A percentile compares a stretch with the other conserved stretches of the same genome.
Conservation (phyloP, 1,284 basidiomycete species). For the Tausonia pullulans region DNA sequence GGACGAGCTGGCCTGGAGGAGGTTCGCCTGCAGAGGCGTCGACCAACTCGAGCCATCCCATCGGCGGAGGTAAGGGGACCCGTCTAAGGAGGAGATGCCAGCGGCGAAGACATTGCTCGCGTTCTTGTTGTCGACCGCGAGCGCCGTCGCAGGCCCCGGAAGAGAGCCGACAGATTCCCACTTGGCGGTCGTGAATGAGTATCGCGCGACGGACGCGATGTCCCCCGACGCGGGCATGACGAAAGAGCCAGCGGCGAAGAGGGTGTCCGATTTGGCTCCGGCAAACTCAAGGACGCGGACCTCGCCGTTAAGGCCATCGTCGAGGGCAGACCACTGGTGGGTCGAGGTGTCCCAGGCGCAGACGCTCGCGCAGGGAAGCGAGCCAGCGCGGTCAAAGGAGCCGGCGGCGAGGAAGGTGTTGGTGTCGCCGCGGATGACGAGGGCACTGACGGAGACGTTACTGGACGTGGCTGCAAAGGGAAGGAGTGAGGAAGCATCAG, state of each 20-base stretch:
- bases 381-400: constrained; percentile 68
- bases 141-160: constrained; percentile 79
- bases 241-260: constrained; percentile 67
- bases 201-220: constrained; percentile 57
- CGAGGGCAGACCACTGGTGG: constrained; percentile 69
- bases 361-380: constrained; percentile 61
- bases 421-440: constrained; percentile 54
- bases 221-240: constrained; percentile 45
- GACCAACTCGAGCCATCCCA: constrained; percentile 71
- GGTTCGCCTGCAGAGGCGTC: constrained; percentile 18
- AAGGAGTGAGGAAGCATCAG: neutral
- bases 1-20: constrained; percentile 43
- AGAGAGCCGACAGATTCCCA: constrained; percentile 50
- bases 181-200: constrained; percentile 52
- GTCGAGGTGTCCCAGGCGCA: constrained; percentile 60
- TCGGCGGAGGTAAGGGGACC: constrained; percentile 58
- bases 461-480: constrained; percentile 36
- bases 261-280: constrained; percentile 56
- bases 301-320: constrained; percentile 67
- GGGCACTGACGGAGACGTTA: constrained; percentile 58
- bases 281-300: constrained; percentile 68
- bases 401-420: constrained; percentile 71
- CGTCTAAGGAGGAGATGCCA: constrained; percentile 54
- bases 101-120: constrained; percentile 77
- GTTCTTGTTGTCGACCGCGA: constrained; percentile 74